phyloP scores from a whole-genome alignment of 352 stramenopile genomes.

The Phytophthora aleatoria region DNA sequence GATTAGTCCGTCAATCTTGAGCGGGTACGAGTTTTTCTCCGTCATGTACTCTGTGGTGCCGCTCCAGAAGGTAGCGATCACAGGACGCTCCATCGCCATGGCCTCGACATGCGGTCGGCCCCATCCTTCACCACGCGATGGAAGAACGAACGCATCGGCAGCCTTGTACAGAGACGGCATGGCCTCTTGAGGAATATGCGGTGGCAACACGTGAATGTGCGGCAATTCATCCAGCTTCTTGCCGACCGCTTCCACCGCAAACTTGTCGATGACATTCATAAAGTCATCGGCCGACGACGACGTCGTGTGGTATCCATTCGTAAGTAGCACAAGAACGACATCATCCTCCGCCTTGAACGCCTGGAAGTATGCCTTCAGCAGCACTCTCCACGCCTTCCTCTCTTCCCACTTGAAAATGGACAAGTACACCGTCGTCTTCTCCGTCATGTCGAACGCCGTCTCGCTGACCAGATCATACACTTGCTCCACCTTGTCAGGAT shows the following conservation, averaged over 20 bases:
- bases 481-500: conserved; percentile 50
- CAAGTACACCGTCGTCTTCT: conserved; percentile 81
- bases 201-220: conserved; percentile 63
- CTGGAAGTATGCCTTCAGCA: conserved; percentile 86
- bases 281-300: conserved; percentile 57
- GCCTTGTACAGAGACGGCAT: conserved; percentile 78
- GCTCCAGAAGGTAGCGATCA: conserved; percentile 94
- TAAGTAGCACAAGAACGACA: conserved; percentile 86
- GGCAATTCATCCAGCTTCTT: conserved; percentile 60
- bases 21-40: conserved; percentile 82
- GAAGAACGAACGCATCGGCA: conserved; percentile 88
- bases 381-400: conserved; percentile 90
- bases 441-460: conserved; percentile 35
- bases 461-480: conserved; percentile 58
- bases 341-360: conserved; percentile 64
- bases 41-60: conserved; percentile 91
- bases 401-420: conserved; percentile 96
- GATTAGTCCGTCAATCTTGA: conserved; percentile 80
- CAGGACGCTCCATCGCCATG: conserved; percentile 91
- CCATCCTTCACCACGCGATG: conserved; percentile 94
- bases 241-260: conserved; percentile 46
- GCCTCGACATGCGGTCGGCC: conserved; percentile 93
- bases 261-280: conserved; percentile 56
- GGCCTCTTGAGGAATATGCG: conserved; percentile 56
- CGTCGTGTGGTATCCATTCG: conserved; percentile 83